phyloP scores from a whole-genome alignment of 1,284 basidiomycete species.

The Moesziomyces sp. region DNA sequence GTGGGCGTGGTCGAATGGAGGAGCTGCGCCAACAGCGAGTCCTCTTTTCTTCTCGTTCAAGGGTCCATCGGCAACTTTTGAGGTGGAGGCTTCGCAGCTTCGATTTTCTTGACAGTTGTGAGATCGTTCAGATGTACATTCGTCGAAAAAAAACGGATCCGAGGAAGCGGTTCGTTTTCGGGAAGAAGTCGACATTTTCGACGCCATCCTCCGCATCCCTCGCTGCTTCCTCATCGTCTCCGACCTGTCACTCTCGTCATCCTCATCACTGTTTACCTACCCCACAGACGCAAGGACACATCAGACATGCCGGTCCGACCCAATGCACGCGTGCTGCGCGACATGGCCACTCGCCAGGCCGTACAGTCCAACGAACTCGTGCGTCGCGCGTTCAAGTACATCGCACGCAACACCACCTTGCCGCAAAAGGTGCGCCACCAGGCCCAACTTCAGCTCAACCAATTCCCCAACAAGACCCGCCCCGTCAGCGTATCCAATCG shows the following conservation, averaged over 20 bases:
- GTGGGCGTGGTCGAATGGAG: neutral
- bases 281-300: neutral
- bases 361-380: constrained; percentile 66
- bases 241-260: neutral
- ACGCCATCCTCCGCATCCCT: neutral
- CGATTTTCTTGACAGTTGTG: neutral
- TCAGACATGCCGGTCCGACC: constrained; percentile 53
- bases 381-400: constrained; percentile 66
- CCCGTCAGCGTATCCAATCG: constrained; percentile 87
- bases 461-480: constrained; percentile 82
- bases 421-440: constrained; percentile 82
- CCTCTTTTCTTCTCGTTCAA: constrained; percentile 1
- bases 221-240: neutral
- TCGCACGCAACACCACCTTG: constrained; percentile 65
- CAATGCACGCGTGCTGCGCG: constrained; percentile 60
- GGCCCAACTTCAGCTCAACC: constrained; percentile 93
- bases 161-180: constrained; percentile 2
- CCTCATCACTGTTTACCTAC: neutral
- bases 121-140: neutral
- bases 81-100: constrained; percentile 11
- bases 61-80: constrained; percentile 1
- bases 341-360: constrained; percentile 64
- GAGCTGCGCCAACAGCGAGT: too few relatives aligned
- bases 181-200: constrained; percentile 5
- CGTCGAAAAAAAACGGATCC: constrained; percentile 1